Evolutionary conservation across 2,329 filamentous ascomycete genomes (phyloP).

Genomic region (Aspergillus floridensis): DNA sequence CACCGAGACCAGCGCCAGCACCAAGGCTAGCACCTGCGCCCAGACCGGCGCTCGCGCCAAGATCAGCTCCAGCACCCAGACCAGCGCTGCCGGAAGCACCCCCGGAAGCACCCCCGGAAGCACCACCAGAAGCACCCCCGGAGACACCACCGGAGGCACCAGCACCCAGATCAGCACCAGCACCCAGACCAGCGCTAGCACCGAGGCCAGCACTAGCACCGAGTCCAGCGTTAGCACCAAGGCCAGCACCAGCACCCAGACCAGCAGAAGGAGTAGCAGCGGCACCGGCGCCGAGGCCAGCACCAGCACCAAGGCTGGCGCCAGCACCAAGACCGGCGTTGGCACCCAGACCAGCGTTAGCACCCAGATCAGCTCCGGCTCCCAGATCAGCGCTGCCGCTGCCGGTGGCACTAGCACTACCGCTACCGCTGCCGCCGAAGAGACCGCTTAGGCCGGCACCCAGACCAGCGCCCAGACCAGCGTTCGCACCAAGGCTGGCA

Average conservation of each 20-base stretch:
- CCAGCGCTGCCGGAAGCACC: not conserved
- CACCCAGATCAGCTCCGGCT: not conserved
- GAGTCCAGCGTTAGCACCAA: no score
- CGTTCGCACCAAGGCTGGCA: not conserved
- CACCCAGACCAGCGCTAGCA: not conserved
- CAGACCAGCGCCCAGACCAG: not conserved
- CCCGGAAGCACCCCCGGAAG: not conserved
- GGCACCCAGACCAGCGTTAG: not conserved
- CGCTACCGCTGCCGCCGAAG: not conserved
- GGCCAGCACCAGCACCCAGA: not conserved
- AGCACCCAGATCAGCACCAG: not conserved
- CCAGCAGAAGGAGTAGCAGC: not conserved
- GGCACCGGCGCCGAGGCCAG: not conserved
- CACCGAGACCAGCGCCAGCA: not conserved
- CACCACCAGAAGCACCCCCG: not conserved
- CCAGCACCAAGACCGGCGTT: conserved; percentile 1
- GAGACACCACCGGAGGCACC: not conserved
- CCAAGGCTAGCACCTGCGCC: not conserved
- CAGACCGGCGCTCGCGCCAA: not conserved
- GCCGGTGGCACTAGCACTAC: not conserved
- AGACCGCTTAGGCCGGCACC: not conserved
- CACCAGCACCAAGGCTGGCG: not conserved
- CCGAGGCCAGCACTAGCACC: not conserved
- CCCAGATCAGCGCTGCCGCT: not conserved
- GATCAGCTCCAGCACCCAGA: not conserved